These are phyloP conservation scores for Tetrapisispora taiwanensis DNA, from an alignment of 805 yeast species.

Conservation along the genomic window DNA sequence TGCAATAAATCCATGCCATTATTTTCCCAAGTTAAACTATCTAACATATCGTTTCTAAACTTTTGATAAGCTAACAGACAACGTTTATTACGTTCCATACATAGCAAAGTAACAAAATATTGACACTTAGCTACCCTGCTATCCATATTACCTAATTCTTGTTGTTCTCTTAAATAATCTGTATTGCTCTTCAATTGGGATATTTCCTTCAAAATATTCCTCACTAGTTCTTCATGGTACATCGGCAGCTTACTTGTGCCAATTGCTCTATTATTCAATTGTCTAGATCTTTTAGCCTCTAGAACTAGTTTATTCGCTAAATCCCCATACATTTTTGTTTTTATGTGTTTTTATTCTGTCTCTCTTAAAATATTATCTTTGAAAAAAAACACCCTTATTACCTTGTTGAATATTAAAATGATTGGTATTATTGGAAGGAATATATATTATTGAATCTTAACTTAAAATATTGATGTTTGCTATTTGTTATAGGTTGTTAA, in stretches of 20 bases:
- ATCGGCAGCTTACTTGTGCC: conserved; percentile 35
- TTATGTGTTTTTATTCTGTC: no score
- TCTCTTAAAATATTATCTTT: no score
- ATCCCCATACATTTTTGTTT: conserved; percentile 74
- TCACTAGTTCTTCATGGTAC: conserved; percentile 62
- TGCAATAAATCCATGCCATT: conserved; percentile 29
- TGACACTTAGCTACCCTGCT: conserved; percentile 50
- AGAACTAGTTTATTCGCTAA: conserved; percentile 68
- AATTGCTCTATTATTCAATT: conserved; percentile 35
- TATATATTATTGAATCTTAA: no score
- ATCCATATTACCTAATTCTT: conserved; percentile 19
- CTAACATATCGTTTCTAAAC: conserved; percentile 57
- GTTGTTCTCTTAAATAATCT: conserved; percentile 35
- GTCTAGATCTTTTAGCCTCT: conserved; percentile 73
- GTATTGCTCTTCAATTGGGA: conserved; percentile 50
- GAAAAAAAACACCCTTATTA: no score
- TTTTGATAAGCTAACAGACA: conserved; percentile 78
- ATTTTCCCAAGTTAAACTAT: conserved; percentile 62
- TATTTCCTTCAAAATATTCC: conserved; percentile 62
- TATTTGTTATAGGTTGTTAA: no score
- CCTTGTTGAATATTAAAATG: no score
- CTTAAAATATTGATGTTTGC: no score
- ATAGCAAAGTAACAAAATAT: conserved; percentile 46
- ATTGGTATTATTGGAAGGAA: no score
- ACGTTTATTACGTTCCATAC: conserved; percentile 81